A percentile compares a stretch with the other conserved stretches of the same genome.
These are phyloP conservation scores for Ophiostoma fasciatum DNA, from an alignment of 2,329 filamentous ascomycete genomes.

Conservation along the genomic window DNA sequence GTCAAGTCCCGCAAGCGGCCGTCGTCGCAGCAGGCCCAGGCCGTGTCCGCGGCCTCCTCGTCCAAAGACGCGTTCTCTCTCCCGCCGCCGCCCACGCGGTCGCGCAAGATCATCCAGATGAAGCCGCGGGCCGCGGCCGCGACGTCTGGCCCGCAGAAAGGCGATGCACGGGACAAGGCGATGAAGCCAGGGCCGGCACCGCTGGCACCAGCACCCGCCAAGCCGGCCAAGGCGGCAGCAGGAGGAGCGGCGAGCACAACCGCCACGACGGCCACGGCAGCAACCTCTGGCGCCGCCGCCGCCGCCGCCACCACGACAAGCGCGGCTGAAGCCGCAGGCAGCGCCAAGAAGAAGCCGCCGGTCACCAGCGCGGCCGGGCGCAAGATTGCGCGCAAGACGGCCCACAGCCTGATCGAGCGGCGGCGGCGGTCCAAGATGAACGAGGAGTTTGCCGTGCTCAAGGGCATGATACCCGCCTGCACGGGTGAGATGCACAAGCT, in stretches of 20 bases:
- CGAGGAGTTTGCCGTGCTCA: slow-evolving; percentile 86
- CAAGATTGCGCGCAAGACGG: slow-evolving; percentile 91
- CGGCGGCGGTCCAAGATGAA: slow-evolving; percentile 94
- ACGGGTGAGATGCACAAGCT: slow-evolving; percentile 97
- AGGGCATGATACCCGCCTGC: slow-evolving; percentile 91
- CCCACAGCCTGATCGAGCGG: slow-evolving; percentile 88
- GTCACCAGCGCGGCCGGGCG: slow-evolving; percentile 73
- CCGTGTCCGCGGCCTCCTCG: slow-evolving; percentile 20
- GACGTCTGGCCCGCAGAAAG: not conserved
- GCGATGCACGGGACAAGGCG: slow-evolving; percentile 7
- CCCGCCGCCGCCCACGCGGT: slow-evolving; percentile 80
- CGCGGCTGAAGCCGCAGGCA: slow-evolving; percentile 1
- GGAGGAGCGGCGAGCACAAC: not conserved
- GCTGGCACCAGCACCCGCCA: slow-evolving; percentile 3
- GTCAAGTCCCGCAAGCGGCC: slow-evolving; percentile 38
- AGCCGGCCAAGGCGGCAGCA: not conserved
- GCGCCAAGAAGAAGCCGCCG: slow-evolving; percentile 53
- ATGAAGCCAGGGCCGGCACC: slow-evolving; percentile 11
- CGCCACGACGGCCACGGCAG: not conserved
- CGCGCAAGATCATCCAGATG: slow-evolving; percentile 97
- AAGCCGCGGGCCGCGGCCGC: slow-evolving; percentile 40
- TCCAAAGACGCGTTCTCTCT: slow-evolving; percentile 58
- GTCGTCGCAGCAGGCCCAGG: slow-evolving; percentile 18
- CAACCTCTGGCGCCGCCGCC: not conserved
- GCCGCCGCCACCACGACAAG: slow-evolving; percentile 1